These are phyloP conservation scores for Phalaenopsis aphrodite DNA, from an alignment of 106 monocot genomes.

Conservation along the genomic window DNA sequence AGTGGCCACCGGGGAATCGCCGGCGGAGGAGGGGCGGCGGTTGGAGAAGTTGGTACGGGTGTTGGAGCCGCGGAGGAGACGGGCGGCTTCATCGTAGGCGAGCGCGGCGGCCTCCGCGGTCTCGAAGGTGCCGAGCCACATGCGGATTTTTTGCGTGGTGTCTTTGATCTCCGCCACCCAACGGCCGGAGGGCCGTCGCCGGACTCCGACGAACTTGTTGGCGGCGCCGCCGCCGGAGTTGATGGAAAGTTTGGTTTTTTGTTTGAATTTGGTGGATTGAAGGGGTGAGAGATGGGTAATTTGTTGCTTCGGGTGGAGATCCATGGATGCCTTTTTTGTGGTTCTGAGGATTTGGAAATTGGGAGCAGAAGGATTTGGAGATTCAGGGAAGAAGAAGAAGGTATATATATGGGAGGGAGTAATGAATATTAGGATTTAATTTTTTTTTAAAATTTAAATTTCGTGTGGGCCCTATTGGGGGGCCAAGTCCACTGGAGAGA, in stretches of 20 bases:
- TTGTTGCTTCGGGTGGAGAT: neutral
- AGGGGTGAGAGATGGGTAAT: too few species aligned
- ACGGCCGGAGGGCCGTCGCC: conserved; percentile 50
- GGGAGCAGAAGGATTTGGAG: too few species aligned
- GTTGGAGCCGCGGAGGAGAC: conserved; percentile 55
- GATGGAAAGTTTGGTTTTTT: neutral
- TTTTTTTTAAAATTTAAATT: too few species aligned
- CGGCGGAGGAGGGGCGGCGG: neutral
- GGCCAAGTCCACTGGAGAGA: too few species aligned
- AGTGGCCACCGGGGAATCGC: conserved; percentile 19
- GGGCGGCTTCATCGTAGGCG: conserved; percentile 58
- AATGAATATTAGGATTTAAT: too few species aligned
- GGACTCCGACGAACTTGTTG: conserved; percentile 1
- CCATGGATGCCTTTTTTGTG: neutral
- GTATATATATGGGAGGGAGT: neutral
- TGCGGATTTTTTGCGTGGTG: conserved; percentile 55
- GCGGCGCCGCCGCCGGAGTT: neutral
- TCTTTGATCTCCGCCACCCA: conserved; percentile 80
- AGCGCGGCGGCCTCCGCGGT: conserved; percentile 55
- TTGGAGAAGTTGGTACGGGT: conserved; percentile 46
- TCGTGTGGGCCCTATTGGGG: too few species aligned
- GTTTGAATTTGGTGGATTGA: conserved; percentile 8
- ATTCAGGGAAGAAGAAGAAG: neutral
- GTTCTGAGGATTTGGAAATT: neutral
- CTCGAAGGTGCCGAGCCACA: conserved; percentile 77